Conservation (phyloP, 2,329 filamentous ascomycete genomes). For the Harringtonia lauricola region DNA sequence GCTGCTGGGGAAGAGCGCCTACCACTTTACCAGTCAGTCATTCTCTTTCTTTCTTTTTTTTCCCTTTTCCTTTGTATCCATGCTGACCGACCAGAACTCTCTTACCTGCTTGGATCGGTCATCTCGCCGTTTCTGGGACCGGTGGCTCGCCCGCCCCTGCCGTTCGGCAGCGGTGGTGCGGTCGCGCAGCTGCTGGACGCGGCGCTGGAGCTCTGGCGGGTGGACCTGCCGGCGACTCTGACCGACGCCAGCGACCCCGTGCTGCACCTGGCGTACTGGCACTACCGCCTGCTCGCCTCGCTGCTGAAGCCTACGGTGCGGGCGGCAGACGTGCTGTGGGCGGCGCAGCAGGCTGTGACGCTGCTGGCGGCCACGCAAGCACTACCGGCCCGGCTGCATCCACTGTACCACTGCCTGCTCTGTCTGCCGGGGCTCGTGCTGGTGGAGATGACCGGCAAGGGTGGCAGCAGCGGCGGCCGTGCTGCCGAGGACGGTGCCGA, state of each 20-base stretch:
- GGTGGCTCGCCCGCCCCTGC: constrained; percentile 31
- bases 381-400: constrained; percentile 29
- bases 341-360: constrained; percentile 46
- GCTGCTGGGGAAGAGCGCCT: constrained; percentile 52
- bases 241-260: constrained; percentile 40
- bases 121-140: constrained; percentile 15
- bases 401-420: constrained; percentile 57
- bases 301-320: constrained; percentile 46
- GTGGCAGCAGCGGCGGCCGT: constrained; percentile 22
- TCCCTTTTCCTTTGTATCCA: not conserved
- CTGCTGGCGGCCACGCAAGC: constrained; percentile 35
- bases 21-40: constrained; percentile 52
- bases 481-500: no score
- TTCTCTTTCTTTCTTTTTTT: not conserved
- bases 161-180: constrained; percentile 27
- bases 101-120: constrained; percentile 31
- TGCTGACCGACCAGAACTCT: constrained; percentile 11
- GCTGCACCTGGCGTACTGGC: constrained; percentile 60
- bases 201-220: constrained; percentile 55
- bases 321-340: constrained; percentile 46
- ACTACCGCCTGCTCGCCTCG: constrained; percentile 53
- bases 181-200: constrained; percentile 39
- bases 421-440: constrained; percentile 33
- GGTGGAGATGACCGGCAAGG: constrained; percentile 37
- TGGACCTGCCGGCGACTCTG: constrained; percentile 47